A percentile compares a stretch with the other conserved stretches of the same genome.
Conservation (phyloP, 129 eudicot species). For the Flaveria bidentis region DNA sequence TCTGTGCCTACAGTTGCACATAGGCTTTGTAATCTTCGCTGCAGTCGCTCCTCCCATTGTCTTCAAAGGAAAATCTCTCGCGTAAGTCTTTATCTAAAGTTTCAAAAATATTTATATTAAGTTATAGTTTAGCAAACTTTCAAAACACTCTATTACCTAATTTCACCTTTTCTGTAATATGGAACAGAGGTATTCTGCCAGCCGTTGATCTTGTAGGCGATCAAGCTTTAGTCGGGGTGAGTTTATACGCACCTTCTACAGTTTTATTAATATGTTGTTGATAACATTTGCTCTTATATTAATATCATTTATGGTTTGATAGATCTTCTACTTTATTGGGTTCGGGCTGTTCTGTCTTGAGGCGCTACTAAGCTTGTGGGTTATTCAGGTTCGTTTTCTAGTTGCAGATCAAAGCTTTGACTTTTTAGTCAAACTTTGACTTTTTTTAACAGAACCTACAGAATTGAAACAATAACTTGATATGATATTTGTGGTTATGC, state of each 20-base stretch:
- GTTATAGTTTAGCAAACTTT: not conserved
- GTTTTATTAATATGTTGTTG: not conserved
- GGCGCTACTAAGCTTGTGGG: conserved; percentile 83
- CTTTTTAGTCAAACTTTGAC: not conserved
- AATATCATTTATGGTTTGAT: conserved; percentile 14
- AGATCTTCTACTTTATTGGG: conserved; percentile 95
- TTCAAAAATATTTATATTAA: not conserved
- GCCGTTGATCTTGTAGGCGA: conserved; percentile 79
- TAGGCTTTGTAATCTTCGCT: conserved; percentile 75
- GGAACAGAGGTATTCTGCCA: conserved; percentile 88
- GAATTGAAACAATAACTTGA: not conserved
- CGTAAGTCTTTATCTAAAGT: conserved; percentile 53
- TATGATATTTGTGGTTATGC: conserved; percentile 36
- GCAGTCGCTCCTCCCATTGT: conserved; percentile 96
- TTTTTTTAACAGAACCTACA: not conserved
- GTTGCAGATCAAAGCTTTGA: not conserved
- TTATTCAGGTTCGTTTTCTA: conserved; percentile 65
- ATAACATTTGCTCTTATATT: conserved; percentile 1
- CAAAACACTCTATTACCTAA: not conserved
- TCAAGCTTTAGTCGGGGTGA: conserved; percentile 85
- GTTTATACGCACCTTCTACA: conserved; percentile 26
- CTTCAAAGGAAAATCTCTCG: conserved; percentile 86
- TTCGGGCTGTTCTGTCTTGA: conserved; percentile 86
- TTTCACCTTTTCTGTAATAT: not conserved
- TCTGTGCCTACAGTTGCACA: conserved; percentile 66